Conservation (phyloP, 176 grass and related monocot genomes). For the Areca catechu region DNA sequence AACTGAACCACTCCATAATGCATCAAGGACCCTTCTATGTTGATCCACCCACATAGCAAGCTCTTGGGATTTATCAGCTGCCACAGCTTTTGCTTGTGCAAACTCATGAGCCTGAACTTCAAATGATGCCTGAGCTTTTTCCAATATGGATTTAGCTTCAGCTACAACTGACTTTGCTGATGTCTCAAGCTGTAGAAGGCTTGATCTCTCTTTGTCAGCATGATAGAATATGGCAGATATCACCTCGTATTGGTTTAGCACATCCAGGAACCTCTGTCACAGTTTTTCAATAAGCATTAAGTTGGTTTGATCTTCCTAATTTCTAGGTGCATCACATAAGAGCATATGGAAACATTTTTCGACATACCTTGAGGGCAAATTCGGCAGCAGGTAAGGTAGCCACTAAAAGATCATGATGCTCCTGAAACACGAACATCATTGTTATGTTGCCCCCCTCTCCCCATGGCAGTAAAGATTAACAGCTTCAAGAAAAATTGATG, state of each 20-base stretch:
- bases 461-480: too few relatives aligned
- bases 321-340: neutral
- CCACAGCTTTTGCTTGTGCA: conserved; percentile 52
- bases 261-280: conserved; percentile 57
- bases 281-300: too few relatives aligned
- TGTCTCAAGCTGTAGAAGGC: conserved; percentile 68
- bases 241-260: conserved; percentile 62
- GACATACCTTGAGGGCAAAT: conserved; percentile 70
- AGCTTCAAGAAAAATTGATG: too few relatives aligned
- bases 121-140: conserved; percentile 64
- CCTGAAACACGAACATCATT: conserved; percentile 31
- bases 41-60: conserved; percentile 76
- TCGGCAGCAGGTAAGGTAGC: conserved; percentile 69
- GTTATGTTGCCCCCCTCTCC: neutral
- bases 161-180: conserved; percentile 70
- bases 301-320: neutral
- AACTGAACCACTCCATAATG: conserved; percentile 53
- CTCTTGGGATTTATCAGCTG: conserved; percentile 59
- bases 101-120: conserved; percentile 72
- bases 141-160: conserved; percentile 63
- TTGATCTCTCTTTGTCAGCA: conserved; percentile 87
- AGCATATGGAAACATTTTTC: neutral
- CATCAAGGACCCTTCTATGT: conserved; percentile 71
- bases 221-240: conserved; percentile 67
- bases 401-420: conserved; percentile 91